Conservation (phyloP, 768 basidiomycete genomes). For the Tylopilus sp. region DNA sequence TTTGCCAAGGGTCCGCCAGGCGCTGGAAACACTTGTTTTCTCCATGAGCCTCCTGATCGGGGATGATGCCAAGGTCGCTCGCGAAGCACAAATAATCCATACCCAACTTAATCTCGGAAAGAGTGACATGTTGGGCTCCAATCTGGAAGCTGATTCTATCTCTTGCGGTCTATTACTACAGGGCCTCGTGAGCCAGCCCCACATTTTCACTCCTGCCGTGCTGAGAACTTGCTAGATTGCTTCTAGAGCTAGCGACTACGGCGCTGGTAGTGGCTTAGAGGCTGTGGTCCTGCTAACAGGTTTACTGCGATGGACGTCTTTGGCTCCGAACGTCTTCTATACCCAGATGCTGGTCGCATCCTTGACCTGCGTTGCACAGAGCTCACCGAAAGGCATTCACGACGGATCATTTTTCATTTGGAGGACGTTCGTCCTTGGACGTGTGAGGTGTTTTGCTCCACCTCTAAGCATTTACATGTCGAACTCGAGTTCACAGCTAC, state of each 20-base stretch:
- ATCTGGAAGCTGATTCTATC: conserved; percentile 61
- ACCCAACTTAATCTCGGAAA: conserved; percentile 59
- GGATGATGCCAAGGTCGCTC: conserved; percentile 66
- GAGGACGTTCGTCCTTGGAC: conserved; percentile 69
- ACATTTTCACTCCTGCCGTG: not conserved
- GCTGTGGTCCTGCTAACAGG: conserved; percentile 54
- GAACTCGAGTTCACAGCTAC: conserved; percentile 44
- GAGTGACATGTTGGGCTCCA: conserved; percentile 52
- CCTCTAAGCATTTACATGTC: not conserved
- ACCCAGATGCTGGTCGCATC: conserved; percentile 65
- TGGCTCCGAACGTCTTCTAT: conserved; percentile 62
- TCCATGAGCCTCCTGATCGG: conserved; percentile 59
- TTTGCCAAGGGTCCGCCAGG: conserved; percentile 48
- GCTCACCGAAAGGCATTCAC: conserved; percentile 29
- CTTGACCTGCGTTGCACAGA: conserved; percentile 59
- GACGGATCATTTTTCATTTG: conserved; percentile 46
- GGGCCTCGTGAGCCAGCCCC: conserved; percentile 47
- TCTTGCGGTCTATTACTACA: conserved; percentile 61
- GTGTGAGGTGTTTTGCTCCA: conserved; percentile 44
- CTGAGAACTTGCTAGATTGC: conserved; percentile 42
- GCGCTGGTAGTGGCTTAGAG: conserved; percentile 54
- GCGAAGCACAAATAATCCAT: conserved; percentile 71
- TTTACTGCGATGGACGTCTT: conserved; percentile 58
- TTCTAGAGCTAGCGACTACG: conserved; percentile 56
- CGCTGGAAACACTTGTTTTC: conserved; percentile 56